These are phyloP conservation scores for Apiotrichum mycotoxinovorans DNA, from an alignment of 1,284 basidiomycete genomes.

Conservation along the genomic window DNA sequence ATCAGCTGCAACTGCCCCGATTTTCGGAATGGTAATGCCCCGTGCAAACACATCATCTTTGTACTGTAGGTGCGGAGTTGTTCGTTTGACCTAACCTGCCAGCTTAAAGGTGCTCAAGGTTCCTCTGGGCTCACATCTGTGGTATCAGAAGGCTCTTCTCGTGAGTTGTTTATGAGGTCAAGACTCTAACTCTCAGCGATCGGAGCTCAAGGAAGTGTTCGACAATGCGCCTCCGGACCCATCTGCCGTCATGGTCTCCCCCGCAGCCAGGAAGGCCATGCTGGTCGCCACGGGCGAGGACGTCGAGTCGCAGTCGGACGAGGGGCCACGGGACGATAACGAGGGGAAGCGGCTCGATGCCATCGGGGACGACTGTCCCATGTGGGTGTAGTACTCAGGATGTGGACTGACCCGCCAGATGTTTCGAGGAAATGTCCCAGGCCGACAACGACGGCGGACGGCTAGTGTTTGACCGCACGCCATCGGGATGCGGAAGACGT, in stretches of 20 bases:
- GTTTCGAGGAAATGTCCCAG: slow-evolving; percentile 37
- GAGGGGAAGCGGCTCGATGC: slow-evolving; percentile 17
- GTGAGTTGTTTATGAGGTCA: slow-evolving; percentile 17
- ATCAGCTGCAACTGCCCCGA: slow-evolving; percentile 40
- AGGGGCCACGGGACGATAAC: slow-evolving; percentile 3
- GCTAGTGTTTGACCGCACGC: slow-evolving; percentile 31
- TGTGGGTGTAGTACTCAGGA: slow-evolving; percentile 22
- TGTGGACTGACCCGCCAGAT: slow-evolving; percentile 19
- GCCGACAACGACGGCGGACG: slow-evolving; percentile 21
- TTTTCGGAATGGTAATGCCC: slow-evolving; percentile 30
- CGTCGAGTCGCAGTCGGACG: slow-evolving; percentile 5
- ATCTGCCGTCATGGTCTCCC: slow-evolving; percentile 14
- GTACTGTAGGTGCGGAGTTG: slow-evolving; percentile 30
- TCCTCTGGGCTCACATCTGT: slow-evolving; percentile 13
- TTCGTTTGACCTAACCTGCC: not conserved
- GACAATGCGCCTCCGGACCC: not conserved
- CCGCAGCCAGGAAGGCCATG: slow-evolving; percentile 21
- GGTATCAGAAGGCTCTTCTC: slow-evolving; percentile 38
- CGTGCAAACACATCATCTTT: slow-evolving; percentile 45
- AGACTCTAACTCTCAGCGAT: not conserved
- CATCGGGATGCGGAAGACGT: slow-evolving; percentile 37
- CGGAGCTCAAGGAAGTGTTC: not conserved
- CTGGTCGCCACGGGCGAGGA: slow-evolving; percentile 24
- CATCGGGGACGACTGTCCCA: slow-evolving; percentile 40
- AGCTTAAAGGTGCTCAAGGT: slow-evolving; percentile 43